Evolutionary conservation across 2,329 filamentous ascomycete species (phyloP).

Genomic region (Fusarium begoniae): DNA sequence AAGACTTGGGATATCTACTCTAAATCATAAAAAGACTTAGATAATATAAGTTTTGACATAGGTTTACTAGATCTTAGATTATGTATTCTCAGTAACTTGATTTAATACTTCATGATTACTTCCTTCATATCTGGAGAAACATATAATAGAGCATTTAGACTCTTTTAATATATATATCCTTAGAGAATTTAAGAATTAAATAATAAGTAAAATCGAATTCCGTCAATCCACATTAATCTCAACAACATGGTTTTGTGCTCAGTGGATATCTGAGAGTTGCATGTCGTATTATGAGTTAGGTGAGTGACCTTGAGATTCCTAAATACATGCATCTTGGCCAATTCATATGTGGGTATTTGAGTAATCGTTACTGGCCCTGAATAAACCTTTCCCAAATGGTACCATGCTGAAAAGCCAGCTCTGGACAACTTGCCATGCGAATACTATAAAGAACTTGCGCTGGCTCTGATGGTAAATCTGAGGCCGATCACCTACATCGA

Average conservation of each 20-base stretch:
- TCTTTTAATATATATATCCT: neutral
- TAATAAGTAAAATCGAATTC: neutral
- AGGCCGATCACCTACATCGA: slow-evolving; percentile 59
- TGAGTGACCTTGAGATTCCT: neutral
- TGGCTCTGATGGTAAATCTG: slow-evolving; percentile 55
- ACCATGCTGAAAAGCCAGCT: slow-evolving; percentile 36
- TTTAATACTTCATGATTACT: neutral
- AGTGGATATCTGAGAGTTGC: neutral
- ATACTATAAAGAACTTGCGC: slow-evolving; percentile 44
- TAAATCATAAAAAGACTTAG: neutral
- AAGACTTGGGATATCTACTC: neutral
- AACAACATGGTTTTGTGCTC: neutral
- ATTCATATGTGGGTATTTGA: neutral
- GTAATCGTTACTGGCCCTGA: neutral
- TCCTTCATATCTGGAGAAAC: neutral
- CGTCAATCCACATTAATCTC: neutral
- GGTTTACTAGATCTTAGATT: neutral
- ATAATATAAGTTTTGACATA: neutral
- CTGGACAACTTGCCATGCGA: slow-evolving; percentile 52
- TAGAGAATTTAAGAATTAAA: too few species aligned
- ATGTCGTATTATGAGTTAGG: neutral
- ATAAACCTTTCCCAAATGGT: neutral
- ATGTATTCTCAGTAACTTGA: neutral
- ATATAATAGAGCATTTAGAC: neutral
- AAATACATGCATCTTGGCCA: neutral